These are phyloP conservation scores for Cutaneotrichosporon mucoides DNA, from an alignment of 1,284 basidiomycete species.

Conservation along the genomic window DNA sequence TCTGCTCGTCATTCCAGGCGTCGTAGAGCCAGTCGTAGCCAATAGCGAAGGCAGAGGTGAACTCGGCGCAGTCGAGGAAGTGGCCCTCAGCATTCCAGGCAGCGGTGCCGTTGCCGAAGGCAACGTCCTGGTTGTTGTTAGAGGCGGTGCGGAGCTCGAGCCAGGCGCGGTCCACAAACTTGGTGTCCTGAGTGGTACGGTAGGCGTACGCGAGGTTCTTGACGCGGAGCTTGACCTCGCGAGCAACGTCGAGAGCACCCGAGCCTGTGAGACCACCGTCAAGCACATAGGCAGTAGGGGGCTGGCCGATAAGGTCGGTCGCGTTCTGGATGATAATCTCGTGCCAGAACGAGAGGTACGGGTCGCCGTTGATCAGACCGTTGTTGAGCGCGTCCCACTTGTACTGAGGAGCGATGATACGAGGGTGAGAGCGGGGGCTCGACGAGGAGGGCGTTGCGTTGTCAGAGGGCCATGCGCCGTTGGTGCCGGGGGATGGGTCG, in stretches of 20 bases:
- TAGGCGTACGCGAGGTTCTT: slow-evolving; percentile 93
- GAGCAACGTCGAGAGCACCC: slow-evolving; percentile 88
- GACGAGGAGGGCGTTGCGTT: slow-evolving; percentile 63
- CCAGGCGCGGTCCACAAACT: slow-evolving; percentile 77
- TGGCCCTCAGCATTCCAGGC: slow-evolving; percentile 74
- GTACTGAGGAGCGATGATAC: slow-evolving; percentile 86
- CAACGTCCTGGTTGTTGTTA: slow-evolving; percentile 41
- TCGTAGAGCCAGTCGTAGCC: slow-evolving; percentile 95
- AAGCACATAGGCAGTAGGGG: slow-evolving; percentile 65
- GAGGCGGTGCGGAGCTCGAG: slow-evolving; percentile 59
- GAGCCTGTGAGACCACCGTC: slow-evolving; percentile 68
- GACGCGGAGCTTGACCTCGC: slow-evolving; percentile 82
- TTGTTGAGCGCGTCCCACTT: slow-evolving; percentile 80
- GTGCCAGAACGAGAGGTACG: slow-evolving; percentile 88
- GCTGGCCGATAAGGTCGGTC: slow-evolving; percentile 59
- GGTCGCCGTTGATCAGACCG: slow-evolving; percentile 69
- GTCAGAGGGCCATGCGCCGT: slow-evolving; percentile 70
- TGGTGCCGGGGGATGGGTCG: slow-evolving; percentile 53
- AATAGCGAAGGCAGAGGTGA: slow-evolving; percentile 79
- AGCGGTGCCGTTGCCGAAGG: slow-evolving; percentile 61
- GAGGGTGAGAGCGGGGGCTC: slow-evolving; percentile 69
- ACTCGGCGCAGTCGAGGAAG: slow-evolving; percentile 92
- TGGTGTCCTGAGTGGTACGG: slow-evolving; percentile 82
- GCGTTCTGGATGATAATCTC: slow-evolving; percentile 89
- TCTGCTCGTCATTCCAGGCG: slow-evolving; percentile 71